Evolutionary conservation across 192 early-diverging fungal species (phyloP), one percentile per base, ranked within the genome.

Genomic region (Entomortierella chlamydospora): DNA sequence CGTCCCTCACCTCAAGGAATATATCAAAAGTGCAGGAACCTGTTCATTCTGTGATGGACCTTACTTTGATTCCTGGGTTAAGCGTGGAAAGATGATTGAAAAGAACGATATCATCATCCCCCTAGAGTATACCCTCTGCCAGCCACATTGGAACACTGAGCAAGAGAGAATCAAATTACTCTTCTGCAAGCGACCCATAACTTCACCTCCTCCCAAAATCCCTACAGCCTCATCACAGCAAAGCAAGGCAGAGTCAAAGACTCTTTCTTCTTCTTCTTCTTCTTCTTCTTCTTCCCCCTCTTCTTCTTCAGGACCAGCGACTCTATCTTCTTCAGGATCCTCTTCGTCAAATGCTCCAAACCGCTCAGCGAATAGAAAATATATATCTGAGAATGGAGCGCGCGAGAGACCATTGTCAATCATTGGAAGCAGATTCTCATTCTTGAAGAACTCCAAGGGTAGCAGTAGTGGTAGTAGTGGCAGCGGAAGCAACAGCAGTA

Each of bases 1-100:
- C 11, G 72, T 84, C 4, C 78, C 79, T 15, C 82, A 94, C 37
- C 47, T 96, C 25, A 87, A 89, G 70, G 74, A 76, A 22, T 96
- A 94, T 72, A 64, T 96, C 30, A 81, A 81, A 8, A 86, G 83
- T 17, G 84, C 85, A 0, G 70, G 85, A 23, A 59, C 67, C 23
- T 96, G 95, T 74, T 84, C 90, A 9, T 94, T 90, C 83, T 96
- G 95, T 72, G 72, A 81, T 17, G 94, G 95, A 10, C 95, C 95
- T 12, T 94, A 90, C 63, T 93, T 94, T 73, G 90, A 93, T 31
- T 77, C 71, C 7, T 87, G 55, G 69, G 83, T 87, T 10, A 82
- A 76, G 29, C 87, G 93, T 26, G 82, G 87, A 37, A 86, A 89
- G 45, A 83, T 90, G 17, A 87, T 94, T 47, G 90, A 91, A 53